Base-by-base conservation (phyloP, 2,329 filamentous ascomycete species). In the Dothideomycetes sp. region DNA sequence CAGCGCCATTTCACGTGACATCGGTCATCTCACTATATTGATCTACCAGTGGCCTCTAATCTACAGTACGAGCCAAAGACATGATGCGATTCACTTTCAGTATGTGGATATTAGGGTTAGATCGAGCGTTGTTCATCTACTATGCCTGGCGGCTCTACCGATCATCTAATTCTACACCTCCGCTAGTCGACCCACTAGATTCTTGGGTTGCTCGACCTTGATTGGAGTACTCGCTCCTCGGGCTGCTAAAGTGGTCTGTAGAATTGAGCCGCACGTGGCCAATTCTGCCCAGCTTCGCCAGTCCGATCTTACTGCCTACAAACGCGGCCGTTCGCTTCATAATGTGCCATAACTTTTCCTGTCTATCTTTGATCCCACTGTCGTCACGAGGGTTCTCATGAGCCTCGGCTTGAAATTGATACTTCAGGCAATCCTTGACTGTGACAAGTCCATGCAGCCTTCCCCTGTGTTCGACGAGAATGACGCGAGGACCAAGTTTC, bases 391-490 rank as follows among this genome's bases (percentile, higher is more conserved):
- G 76, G 51, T 84, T 79, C 61, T 91, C 87, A 31, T 82, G 77
- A 7, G 84, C 84, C 60, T 98, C 91, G 1, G 84, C 85, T 66
- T 91, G 93, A 73, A 96, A 94, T 60, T 98, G 89, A 55, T 94
- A 96, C 58, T 91, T 94, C 41, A 98, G 66, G 50, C 91, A 96
- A 58, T 98, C 91, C 60, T 98, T 98, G 46, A 95, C 84, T 0
- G 91, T 98, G 1, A 98, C 84, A 0, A 98, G 70, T 0, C 91
- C 91, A 0, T 75, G 76, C 2, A 98, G 71, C 36, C 77, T 76
- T 11, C 91, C 91, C 43, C 84, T 82, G 56, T 94, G 82, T 59
- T 98, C 91, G 30, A 95, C 81, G 3, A 98, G 71, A 36, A 98
- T 89, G 4, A 95, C 87, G 1, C 91, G 77, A 0, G 89, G 91